phyloP scores from a whole-genome alignment of 306 rosid genomes.

The Begonia peltatifolia region DNA sequence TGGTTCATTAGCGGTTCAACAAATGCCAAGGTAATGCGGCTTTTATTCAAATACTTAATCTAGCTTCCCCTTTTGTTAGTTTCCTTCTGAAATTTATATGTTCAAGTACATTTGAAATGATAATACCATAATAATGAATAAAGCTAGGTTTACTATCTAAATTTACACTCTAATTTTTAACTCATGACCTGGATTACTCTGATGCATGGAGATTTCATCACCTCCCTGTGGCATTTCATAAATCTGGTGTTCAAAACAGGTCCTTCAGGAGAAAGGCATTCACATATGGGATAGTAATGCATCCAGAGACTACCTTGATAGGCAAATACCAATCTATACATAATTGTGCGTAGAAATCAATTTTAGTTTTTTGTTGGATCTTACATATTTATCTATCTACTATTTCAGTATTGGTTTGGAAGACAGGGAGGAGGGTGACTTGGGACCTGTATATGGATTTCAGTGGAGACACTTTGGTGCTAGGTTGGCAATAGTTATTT shows the following conservation, averaged over 20 bases:
- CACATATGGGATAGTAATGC: constrained; percentile 96
- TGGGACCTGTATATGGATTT: constrained; percentile 95
- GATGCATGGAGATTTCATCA: too few species aligned
- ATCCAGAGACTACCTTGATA: constrained; percentile 85
- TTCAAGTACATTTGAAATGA: too few species aligned
- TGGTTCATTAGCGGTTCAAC: constrained; percentile 99
- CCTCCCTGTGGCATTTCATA: too few species aligned
- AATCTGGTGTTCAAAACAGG: constrained; percentile 22
- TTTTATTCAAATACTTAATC: not conserved
- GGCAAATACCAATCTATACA: constrained; percentile 32
- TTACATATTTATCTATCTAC: constrained; percentile 1
- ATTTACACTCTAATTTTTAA: too few species aligned
- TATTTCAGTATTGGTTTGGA: constrained; percentile 62
- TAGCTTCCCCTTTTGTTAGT: not conserved
- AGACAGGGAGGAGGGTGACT: constrained; percentile 87
- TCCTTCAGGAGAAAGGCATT: constrained; percentile 78
- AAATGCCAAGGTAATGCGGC: constrained; percentile 61
- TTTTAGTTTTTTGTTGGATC: constrained; percentile 1
- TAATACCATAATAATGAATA: too few species aligned
- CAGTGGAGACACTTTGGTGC: constrained; percentile 99
- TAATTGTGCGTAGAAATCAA: not conserved
- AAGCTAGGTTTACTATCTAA: too few species aligned
- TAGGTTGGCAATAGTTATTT: constrained; percentile 29
- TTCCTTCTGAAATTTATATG: too few species aligned
- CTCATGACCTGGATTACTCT: too few species aligned